Evolutionary conservation across 169 alveolate species (phyloP).

Genomic region (Plasmodium sp.): DNA sequence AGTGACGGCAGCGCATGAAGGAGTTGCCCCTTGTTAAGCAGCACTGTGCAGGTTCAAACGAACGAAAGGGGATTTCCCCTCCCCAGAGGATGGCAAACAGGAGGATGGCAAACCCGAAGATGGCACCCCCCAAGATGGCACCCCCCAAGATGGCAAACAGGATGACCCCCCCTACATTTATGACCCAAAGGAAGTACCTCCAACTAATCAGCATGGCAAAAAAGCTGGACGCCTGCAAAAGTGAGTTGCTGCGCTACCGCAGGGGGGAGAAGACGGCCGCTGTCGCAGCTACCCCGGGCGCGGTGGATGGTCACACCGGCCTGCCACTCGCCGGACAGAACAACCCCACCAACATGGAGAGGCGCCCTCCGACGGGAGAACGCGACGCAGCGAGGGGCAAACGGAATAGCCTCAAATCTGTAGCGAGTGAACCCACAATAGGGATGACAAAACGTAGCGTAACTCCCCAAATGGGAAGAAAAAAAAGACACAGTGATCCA

Average conservation of each 20-base stretch:
- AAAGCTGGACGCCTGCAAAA: slow-evolving; percentile 10
- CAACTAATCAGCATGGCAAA: slow-evolving; percentile 14
- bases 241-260: slow-evolving; percentile 4
- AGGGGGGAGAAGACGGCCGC: not conserved
- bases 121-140: not conserved
- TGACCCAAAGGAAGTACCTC: slow-evolving; percentile 4
- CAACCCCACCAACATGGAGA: not conserved
- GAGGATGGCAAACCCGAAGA: too few relatives aligned
- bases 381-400: not conserved
- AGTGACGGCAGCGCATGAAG: not conserved
- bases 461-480: not conserved
- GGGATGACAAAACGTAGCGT: not conserved
- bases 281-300: not conserved
- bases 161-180: not conserved
- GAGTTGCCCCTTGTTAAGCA: not conserved
- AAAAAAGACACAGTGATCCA: not conserved
- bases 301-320: not conserved
- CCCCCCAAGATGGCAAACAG: not conserved
- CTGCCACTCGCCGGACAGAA: not conserved
- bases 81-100: not conserved
- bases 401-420: not conserved
- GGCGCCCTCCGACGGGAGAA: not conserved
- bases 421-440: not conserved
- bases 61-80: not conserved
- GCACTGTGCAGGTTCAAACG: not conserved